phyloP scores from a whole-genome alignment of 352 stramenopile genomes.

The Pythium pyrilobum region DNA sequence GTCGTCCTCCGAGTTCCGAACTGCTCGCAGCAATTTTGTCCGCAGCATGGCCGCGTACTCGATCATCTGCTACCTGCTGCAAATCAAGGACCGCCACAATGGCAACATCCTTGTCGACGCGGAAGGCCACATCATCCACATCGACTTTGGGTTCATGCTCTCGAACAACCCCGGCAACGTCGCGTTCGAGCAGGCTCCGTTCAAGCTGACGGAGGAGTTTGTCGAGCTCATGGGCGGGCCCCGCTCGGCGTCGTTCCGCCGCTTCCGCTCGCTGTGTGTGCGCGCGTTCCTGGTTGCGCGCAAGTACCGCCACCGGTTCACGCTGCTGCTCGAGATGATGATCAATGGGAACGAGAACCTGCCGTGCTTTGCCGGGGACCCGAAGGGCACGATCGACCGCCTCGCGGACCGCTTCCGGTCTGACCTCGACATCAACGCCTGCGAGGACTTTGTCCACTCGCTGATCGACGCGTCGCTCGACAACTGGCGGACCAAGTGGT shows the following conservation, averaged over 20 bases:
- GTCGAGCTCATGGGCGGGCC: slow-evolving; percentile 95
- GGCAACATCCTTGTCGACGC: slow-evolving; percentile 96
- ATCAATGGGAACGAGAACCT: slow-evolving; percentile 95
- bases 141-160: slow-evolving; percentile 96
- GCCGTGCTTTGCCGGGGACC: slow-evolving; percentile 92
- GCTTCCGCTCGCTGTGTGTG: slow-evolving; percentile 95
- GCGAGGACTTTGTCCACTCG: slow-evolving; percentile 93
- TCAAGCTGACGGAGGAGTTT: slow-evolving; percentile 97
- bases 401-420: slow-evolving; percentile 91
- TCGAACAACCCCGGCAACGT: slow-evolving; percentile 92
- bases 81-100: slow-evolving; percentile 98
- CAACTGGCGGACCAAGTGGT: slow-evolving; percentile 97
- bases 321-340: slow-evolving; percentile 96
- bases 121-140: slow-evolving; percentile 96
- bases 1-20: slow-evolving; percentile 59
- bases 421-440: slow-evolving; percentile 92
- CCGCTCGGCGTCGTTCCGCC: slow-evolving; percentile 89
- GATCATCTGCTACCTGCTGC: slow-evolving; percentile 95
- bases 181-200: slow-evolving; percentile 95
- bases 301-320: slow-evolving; percentile 94
- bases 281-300: slow-evolving; percentile 94
- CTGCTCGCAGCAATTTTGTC: slow-evolving; percentile 86
- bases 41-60: slow-evolving; percentile 86
- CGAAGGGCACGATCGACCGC: slow-evolving; percentile 87
- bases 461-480: slow-evolving; percentile 95